These are phyloP conservation scores for Sphagnum tenellum DNA, from an alignment of 225 moss, liverwort and hornwort genomes.

Conservation along the genomic window DNA sequence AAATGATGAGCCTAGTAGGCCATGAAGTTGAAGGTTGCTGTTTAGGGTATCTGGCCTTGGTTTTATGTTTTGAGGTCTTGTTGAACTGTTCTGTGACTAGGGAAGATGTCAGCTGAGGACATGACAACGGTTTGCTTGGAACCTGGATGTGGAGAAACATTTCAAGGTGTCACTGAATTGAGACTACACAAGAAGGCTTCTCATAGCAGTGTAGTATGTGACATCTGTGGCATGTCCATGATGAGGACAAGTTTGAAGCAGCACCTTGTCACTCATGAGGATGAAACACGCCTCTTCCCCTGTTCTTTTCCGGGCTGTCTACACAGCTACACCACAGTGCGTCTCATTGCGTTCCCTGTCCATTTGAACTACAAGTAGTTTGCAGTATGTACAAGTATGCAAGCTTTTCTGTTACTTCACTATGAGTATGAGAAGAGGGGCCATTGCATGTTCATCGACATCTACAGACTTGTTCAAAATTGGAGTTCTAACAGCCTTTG, in stretches of 20 bases:
- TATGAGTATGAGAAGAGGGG: no score
- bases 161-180: constrained; percentile 6
- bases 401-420: no score
- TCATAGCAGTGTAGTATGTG: constrained; percentile 17
- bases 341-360: neutral
- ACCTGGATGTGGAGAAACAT: constrained; percentile 21
- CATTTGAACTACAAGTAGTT: neutral
- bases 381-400: neutral
- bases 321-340: constrained; percentile 26
- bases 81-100: constrained; percentile 1
- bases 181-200: constrained; percentile 11
- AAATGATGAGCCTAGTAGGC: no score
- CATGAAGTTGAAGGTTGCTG: neutral
- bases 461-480: no score
- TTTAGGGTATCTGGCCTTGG: neutral
- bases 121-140: constrained; percentile 20
- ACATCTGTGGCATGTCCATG: constrained; percentile 26
- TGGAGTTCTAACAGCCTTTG: no score
- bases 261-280: constrained; percentile 19
- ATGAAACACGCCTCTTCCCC: constrained; percentile 4
- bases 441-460: no score
- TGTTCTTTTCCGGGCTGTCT: constrained; percentile 30
- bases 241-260: constrained; percentile 9
- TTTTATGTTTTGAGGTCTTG: neutral
- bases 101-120: constrained; percentile 2